Evolutionary conservation across 371 early-diverging fungal species (phyloP).

Genomic region (Chytridium lagenaria): DNA sequence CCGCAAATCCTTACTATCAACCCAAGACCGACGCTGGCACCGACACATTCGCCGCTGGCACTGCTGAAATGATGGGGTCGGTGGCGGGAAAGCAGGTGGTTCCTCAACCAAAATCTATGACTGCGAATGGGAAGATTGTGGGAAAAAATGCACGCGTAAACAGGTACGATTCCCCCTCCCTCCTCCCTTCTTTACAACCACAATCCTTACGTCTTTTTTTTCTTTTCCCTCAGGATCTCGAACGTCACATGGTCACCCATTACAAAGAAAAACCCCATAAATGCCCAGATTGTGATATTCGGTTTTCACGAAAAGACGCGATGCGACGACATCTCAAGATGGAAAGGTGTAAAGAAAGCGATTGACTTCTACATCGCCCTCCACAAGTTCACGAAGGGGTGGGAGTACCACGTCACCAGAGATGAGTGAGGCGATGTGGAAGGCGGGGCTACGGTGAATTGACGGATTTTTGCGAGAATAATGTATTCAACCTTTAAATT

Average conservation of each 20-base stretch:
- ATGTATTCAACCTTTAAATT: no score
- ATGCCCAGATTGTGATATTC: background rate
- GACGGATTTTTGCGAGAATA: no score
- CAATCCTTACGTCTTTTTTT: background rate
- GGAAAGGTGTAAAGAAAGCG: slow-evolving; percentile 2
- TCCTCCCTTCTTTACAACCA: background rate
- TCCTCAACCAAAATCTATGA: background rate
- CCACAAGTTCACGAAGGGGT: no score
- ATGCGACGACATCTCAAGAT: slow-evolving; percentile 10
- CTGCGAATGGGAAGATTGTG: slow-evolving; percentile 5
- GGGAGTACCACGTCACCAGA: no score
- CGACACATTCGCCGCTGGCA: background rate
- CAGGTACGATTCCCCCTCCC: background rate
- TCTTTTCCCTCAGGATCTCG: background rate
- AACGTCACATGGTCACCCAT: slow-evolving; percentile 11
- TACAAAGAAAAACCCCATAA: background rate
- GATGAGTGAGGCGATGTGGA: no score
- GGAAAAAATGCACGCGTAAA: background rate
- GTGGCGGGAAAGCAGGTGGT: background rate
- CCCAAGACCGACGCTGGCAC: background rate
- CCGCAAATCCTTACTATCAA: background rate
- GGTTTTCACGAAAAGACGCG: background rate
- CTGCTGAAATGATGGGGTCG: background rate
- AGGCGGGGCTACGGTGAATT: no score
- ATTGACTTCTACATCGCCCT: no score